Conservation (phyloP, 78 protist genomes). For the Blattamonas nauphoetae region DNA sequence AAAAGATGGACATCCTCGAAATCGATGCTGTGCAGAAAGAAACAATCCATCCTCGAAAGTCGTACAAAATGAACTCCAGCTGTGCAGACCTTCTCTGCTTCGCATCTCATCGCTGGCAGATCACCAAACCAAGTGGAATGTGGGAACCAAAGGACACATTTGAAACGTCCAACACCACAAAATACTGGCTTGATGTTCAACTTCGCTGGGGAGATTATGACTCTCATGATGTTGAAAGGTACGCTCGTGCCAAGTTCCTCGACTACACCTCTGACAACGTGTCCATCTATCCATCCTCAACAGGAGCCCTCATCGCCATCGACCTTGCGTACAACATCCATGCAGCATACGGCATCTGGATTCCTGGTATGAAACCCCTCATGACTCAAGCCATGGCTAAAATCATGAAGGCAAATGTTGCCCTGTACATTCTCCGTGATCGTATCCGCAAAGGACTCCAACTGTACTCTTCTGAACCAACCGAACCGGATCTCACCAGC, state of each 20-base stretch:
- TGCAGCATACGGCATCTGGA: conserved; percentile 93
- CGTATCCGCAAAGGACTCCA: conserved; percentile 96
- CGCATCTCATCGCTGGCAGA: conserved; percentile 93
- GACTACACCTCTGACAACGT: conserved; percentile 93
- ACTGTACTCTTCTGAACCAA: conserved; percentile 79
- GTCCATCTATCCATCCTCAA: conserved; percentile 96
- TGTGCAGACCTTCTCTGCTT: conserved; percentile 96
- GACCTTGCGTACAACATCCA: conserved; percentile 91
- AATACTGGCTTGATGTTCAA: conserved; percentile 99
- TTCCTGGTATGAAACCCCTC: conserved; percentile 85
- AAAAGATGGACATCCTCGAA: conserved; percentile 86
- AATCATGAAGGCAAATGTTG: conserved; percentile 90
- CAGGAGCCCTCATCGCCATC: conserved; percentile 91
- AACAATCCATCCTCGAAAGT: conserved; percentile 98
- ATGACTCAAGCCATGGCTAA: conserved; percentile 88
- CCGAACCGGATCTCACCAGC: conserved; percentile 57
- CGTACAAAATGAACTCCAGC: conserved; percentile 95
- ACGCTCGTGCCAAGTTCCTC: conserved; percentile 90
- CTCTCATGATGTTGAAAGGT: conserved; percentile 82
- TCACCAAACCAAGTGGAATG: conserved; percentile 90
- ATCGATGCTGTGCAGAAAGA: conserved; percentile 97
- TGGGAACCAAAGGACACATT: conserved; percentile 72
- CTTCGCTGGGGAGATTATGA: conserved; percentile 96
- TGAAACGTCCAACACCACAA: conserved; percentile 66
- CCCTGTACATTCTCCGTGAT: conserved; percentile 92